A percentile compares a stretch with the other conserved stretches of the same genome.
These are phyloP conservation scores for Cetradonia linearis DNA, from an alignment of 495 filamentous ascomycete species.

Conservation along the genomic window DNA sequence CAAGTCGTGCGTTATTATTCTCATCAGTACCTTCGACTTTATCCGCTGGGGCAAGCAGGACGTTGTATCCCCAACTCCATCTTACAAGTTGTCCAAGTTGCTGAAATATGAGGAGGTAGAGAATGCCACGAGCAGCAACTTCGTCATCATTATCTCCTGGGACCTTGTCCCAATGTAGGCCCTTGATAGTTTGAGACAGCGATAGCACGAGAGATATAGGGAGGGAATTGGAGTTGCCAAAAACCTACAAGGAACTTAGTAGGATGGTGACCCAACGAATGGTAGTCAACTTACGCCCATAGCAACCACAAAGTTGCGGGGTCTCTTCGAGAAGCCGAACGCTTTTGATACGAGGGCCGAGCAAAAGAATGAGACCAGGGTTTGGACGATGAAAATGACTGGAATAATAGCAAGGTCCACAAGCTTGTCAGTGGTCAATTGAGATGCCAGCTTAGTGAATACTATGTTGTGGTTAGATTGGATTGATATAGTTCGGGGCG, in stretches of 20 bases:
- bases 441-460: constrained; percentile 94
- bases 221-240: constrained; percentile 96
- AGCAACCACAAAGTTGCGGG: constrained; percentile 85
- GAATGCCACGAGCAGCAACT: constrained; percentile 84
- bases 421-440: constrained; percentile 83
- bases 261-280: background rate
- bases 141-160: constrained; percentile 89
- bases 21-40: constrained; percentile 53
- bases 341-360: constrained; percentile 57
- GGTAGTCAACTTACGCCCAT: constrained; percentile 60
- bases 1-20: constrained; percentile 38
- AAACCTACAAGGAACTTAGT: constrained; percentile 45
- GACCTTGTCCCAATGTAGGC: constrained; percentile 86
- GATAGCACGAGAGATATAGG: constrained; percentile 94
- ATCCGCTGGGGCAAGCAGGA: constrained; percentile 71
- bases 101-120: constrained; percentile 95
- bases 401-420: constrained; percentile 87
- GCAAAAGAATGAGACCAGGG: constrained; percentile 68
- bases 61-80: constrained; percentile 97
- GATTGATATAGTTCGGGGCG: background rate
- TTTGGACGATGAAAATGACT: constrained; percentile 82
- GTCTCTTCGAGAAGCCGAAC: constrained; percentile 72
- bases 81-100: constrained; percentile 90
- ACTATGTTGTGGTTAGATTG: constrained; percentile 42
- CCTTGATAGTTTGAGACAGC: constrained; percentile 78